Evolutionary conservation across 495 filamentous ascomycete genomes (phyloP).

Genomic region (Platismatia glauca): DNA sequence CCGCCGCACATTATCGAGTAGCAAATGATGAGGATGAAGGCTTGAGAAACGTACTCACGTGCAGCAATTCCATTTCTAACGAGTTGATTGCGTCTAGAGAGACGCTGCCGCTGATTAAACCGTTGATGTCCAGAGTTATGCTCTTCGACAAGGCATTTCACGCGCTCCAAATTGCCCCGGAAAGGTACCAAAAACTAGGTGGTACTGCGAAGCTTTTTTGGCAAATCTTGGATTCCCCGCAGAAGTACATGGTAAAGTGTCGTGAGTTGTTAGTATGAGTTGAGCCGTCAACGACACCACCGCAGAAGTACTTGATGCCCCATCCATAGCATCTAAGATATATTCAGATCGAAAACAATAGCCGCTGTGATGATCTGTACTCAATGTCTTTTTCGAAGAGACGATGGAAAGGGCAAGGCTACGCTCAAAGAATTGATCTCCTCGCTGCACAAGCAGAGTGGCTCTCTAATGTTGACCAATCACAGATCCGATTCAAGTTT

Average conservation of each 20-base stretch:
- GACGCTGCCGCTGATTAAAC: no score
- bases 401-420: neutral
- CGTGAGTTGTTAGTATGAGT: neutral
- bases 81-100: neutral
- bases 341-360: neutral
- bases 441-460: neutral
- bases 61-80: neutral
- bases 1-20: neutral
- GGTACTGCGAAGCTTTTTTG: neutral
- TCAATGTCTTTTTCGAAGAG: neutral
- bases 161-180: neutral
- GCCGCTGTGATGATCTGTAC: neutral
- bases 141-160: neutral
- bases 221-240: neutral
- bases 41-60: neutral
- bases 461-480: no score
- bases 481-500: no score
- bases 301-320: neutral
- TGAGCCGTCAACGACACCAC: neutral
- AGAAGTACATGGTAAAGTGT: neutral
- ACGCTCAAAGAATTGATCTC: neutral
- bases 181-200: neutral
- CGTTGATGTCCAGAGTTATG: neutral
- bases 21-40: neutral
- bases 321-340: neutral